A percentile compares a stretch with the other conserved stretches of the same genome.
Evolutionary conservation across 148 eudicot species (phyloP).

Genomic region (Cornus suecica): DNA sequence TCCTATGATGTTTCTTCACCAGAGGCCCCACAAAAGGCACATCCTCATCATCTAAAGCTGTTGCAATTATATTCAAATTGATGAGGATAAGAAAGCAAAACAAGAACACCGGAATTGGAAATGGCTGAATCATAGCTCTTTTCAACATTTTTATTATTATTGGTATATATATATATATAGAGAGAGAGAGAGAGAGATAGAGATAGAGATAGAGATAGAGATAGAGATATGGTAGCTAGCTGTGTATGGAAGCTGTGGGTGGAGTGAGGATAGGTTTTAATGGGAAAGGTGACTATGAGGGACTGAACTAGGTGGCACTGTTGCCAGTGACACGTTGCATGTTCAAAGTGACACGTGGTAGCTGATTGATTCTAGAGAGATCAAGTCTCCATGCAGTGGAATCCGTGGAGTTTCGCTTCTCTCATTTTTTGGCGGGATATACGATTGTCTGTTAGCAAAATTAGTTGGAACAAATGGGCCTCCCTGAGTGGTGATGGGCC

Average conservation of each 20-base stretch:
- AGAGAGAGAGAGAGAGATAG: slow-evolving; percentile 14
- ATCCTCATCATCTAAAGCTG: background rate
- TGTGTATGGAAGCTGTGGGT: background rate
- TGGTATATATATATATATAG: too few relatives aligned
- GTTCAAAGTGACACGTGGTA: slow-evolving; percentile 25
- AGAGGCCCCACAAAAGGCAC: slow-evolving; percentile 25
- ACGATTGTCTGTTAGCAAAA: background rate
- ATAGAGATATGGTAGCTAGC: background rate
- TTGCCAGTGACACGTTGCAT: slow-evolving; percentile 36
- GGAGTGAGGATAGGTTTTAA: background rate
- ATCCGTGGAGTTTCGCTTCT: background rate
- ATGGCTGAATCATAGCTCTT: background rate
- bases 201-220: background rate
- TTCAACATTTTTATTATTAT: background rate
- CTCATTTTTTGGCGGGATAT: background rate
- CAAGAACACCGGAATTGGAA: background rate
- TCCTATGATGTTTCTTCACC: slow-evolving; percentile 47
- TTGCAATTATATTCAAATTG: background rate
- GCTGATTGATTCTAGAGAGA: background rate
- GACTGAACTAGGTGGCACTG: slow-evolving; percentile 35
- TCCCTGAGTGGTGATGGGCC: background rate
- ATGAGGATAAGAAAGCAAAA: background rate
- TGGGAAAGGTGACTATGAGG: background rate
- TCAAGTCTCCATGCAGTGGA: background rate
- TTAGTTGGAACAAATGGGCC: background rate